Percentiles rank a stretch among this genome's conserved stretches.
Evolutionary conservation across 805 yeast genomes (phyloP).

Genomic region (Ogataea parapolymorpha): DNA sequence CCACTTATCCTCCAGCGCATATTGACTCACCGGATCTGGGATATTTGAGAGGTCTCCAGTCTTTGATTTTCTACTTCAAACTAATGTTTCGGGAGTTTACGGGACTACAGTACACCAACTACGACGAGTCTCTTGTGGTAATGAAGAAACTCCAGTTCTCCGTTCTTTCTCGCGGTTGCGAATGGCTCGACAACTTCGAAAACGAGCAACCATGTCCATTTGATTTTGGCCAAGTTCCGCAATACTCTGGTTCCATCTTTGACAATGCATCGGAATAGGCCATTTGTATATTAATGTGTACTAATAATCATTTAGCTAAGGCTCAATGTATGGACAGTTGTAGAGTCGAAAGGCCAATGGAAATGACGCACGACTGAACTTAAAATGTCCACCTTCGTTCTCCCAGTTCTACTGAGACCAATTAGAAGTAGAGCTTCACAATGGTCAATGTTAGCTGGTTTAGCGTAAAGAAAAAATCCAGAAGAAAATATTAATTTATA

Average conservation of each 20-base stretch:
- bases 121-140: slow-evolving; percentile 17
- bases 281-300: slow-evolving; percentile 2
- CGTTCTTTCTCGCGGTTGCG: slow-evolving; percentile 21
- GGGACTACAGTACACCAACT: slow-evolving; percentile 26
- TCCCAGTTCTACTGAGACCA: slow-evolving; percentile 28
- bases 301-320: background rate
- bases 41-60: slow-evolving; percentile 73
- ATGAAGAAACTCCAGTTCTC: slow-evolving; percentile 19
- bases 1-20: slow-evolving; percentile 70
- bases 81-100: slow-evolving; percentile 56
- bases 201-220: slow-evolving; percentile 24
- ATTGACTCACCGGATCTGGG: slow-evolving; percentile 71
- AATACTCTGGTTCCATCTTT: slow-evolving; percentile 20
- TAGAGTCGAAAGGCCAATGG: slow-evolving; percentile 21
- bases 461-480: slow-evolving; percentile 12
- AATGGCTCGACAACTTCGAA: slow-evolving; percentile 37
- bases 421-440: slow-evolving; percentile 10
- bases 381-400: slow-evolving; percentile 15
- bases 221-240: slow-evolving; percentile 24
- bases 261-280: slow-evolving; percentile 30
- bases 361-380: slow-evolving; percentile 22
- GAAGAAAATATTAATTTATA: background rate
- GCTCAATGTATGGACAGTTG: slow-evolving; percentile 21
- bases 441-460: slow-evolving; percentile 28
- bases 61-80: slow-evolving; percentile 67